A percentile compares a stretch with the other conserved stretches of the same genome.
phyloP scores from a whole-genome alignment of 768 basidiomycete genomes.

The Coprinellus micaceus region DNA sequence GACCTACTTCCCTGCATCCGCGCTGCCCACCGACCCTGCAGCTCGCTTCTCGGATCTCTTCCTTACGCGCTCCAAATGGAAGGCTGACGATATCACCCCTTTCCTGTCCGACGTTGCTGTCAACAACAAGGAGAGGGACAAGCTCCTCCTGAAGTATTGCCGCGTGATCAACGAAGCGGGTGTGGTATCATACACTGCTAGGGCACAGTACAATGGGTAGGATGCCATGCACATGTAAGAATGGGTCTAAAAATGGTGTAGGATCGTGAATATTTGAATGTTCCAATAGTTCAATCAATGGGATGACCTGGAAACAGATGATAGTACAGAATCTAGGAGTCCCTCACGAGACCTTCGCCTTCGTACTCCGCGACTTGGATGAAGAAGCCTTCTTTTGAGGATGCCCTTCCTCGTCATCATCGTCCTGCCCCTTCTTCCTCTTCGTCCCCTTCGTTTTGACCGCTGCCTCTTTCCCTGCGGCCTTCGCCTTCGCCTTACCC shows the following conservation, averaged over 20 bases:
- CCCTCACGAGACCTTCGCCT: background rate
- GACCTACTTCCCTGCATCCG: slow-evolving; percentile 72
- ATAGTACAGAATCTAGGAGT: no score
- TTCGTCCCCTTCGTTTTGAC: background rate
- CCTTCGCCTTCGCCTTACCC: slow-evolving; percentile 2
- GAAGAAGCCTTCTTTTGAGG: background rate
- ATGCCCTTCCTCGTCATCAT: background rate
- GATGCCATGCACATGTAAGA: background rate
- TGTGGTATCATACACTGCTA: slow-evolving; percentile 72
- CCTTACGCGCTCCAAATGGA: slow-evolving; percentile 73
- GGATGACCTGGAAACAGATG: no score
- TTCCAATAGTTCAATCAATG: no score
- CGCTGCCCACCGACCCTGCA: slow-evolving; percentile 72
- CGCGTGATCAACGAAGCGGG: slow-evolving; percentile 67
- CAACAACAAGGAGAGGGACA: slow-evolving; percentile 85
- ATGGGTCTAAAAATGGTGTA: no score
- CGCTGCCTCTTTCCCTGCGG: background rate
- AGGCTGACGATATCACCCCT: slow-evolving; percentile 71
- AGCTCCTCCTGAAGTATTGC: slow-evolving; percentile 81
- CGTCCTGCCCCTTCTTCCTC: background rate
- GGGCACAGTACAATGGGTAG: slow-evolving; percentile 56
- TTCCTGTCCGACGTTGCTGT: slow-evolving; percentile 82
- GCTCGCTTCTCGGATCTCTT: slow-evolving; percentile 88
- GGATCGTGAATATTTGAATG: no score
- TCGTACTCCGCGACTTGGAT: background rate